phyloP scores from a whole-genome alignment of 176 grass and related monocot genomes.

The Cenchrus purpureus region DNA sequence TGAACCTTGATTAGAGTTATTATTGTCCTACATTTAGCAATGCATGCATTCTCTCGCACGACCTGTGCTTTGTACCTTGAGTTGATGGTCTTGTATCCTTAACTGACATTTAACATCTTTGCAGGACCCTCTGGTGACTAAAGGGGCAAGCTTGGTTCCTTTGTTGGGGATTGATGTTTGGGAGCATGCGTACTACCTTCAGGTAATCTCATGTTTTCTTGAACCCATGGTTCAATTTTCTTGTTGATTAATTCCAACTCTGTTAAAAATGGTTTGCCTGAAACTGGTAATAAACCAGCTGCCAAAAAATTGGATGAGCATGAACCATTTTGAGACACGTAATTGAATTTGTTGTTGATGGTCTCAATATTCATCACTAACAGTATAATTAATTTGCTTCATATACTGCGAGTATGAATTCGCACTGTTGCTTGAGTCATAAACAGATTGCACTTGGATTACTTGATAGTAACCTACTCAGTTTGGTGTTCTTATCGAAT shows the following conservation, averaged over 20 bases:
- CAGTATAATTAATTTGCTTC: neutral
- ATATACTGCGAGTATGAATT: neutral
- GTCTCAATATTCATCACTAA: neutral
- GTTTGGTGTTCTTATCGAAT: neutral
- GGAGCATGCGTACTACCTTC: conserved; percentile 99
- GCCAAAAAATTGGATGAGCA: neutral
- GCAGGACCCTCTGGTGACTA: conserved; percentile 89
- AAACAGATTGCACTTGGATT: neutral
- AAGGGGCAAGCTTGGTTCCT: conserved; percentile 82
- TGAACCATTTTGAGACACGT: neutral
- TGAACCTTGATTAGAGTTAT: neutral
- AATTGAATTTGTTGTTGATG: neutral
- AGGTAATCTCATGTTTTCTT: conserved; percentile 58
- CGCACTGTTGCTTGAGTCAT: neutral
- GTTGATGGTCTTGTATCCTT: too few species aligned
- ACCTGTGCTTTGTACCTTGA: neutral
- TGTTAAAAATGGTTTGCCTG: neutral
- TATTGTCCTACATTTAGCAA: neutral
- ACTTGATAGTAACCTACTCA: neutral
- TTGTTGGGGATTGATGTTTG: conserved; percentile 98
- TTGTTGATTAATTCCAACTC: neutral
- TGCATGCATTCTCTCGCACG: neutral
- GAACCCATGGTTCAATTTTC: neutral
- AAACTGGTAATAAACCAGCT: neutral
- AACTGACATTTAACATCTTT: neutral